These are phyloP conservation scores for Nyssa sinensis DNA, from an alignment of 148 eudicot genomes.

Conservation along the genomic window DNA sequence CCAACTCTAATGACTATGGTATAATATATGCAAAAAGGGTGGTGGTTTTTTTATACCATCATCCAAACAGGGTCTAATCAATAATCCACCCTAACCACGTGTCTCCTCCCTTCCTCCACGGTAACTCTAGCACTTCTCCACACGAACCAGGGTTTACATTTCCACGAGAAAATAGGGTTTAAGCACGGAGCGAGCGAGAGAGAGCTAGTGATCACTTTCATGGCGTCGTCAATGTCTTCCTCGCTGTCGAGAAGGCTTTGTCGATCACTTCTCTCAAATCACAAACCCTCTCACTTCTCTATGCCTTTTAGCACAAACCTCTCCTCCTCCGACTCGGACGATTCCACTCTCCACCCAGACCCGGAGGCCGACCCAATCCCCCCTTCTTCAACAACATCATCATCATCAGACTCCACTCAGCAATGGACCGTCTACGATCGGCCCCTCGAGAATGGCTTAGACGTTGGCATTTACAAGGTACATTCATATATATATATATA, in stretches of 20 bases:
- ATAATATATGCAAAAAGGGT: too few relatives aligned
- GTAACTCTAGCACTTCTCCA: too few relatives aligned
- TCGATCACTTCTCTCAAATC: constrained; percentile 19
- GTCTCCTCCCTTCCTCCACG: too few relatives aligned
- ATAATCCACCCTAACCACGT: too few relatives aligned
- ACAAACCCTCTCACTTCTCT: constrained; percentile 6
- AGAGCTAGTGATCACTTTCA: background rate
- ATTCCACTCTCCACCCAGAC: constrained; percentile 23
- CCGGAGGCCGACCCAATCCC: constrained; percentile 25
- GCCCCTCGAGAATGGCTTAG: constrained; percentile 64
- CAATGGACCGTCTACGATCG: constrained; percentile 12
- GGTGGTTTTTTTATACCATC: too few relatives aligned
- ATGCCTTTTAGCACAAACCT: constrained; percentile 23
- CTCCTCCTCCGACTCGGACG: constrained; percentile 40
- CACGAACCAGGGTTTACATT: background rate
- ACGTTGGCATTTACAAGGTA: constrained; percentile 73
- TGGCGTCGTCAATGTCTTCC: constrained; percentile 40
- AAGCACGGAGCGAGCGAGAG: constrained; percentile 1
- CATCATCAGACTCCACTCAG: constrained; percentile 16
- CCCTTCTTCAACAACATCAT: constrained; percentile 7
- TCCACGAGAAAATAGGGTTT: constrained; percentile 10
- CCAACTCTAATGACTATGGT: too few relatives aligned
- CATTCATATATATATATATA: background rate
- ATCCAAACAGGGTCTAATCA: too few relatives aligned
- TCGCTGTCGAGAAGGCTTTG: constrained; percentile 40